Conservation (phyloP, 2,329 filamentous ascomycete genomes). For the Bipolaris bicolor region DNA sequence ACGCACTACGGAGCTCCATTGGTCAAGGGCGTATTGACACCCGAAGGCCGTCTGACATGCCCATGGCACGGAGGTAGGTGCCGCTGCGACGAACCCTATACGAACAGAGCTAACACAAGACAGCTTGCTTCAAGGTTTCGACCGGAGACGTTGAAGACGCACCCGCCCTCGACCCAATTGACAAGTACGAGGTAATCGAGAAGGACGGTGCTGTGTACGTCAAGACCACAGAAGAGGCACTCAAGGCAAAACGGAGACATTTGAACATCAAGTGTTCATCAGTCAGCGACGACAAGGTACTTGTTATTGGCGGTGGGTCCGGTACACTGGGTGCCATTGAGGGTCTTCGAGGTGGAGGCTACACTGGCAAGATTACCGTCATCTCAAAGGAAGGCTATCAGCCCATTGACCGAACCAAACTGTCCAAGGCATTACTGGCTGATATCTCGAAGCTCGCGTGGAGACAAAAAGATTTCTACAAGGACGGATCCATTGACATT, state of each 20-base stretch:
- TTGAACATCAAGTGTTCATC: constrained; percentile 75
- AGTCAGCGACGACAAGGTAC: constrained; percentile 66
- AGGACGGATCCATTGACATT: constrained; percentile 63
- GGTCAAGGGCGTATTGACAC: constrained; percentile 81
- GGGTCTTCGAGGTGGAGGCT: constrained; percentile 81
- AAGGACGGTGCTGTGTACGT: constrained; percentile 86
- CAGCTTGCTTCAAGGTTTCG: constrained; percentile 88
- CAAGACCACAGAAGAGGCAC: constrained; percentile 74
- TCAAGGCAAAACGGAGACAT: constrained; percentile 77
- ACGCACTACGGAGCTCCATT: constrained; percentile 92
- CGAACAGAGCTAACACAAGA: constrained; percentile 11
- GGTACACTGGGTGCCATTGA: constrained; percentile 83
- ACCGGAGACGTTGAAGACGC: constrained; percentile 96
- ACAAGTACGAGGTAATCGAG: constrained; percentile 79
- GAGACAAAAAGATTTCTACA: constrained; percentile 80
- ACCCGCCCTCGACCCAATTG: constrained; percentile 84
- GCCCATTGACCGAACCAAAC: constrained; percentile 91
- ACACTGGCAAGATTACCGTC: constrained; percentile 78
- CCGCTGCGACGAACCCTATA: too few species aligned
- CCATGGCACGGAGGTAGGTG: constrained; percentile 88
- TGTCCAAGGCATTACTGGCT: constrained; percentile 89
- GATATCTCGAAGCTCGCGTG: constrained; percentile 80
- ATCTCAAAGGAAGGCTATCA: constrained; percentile 83
- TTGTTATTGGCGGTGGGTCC: constrained; percentile 80
- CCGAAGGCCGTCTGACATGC: constrained; percentile 83